These are phyloP conservation scores for Aspergillus floridensis DNA, from an alignment of 2,329 filamentous ascomycete species.

Conservation along the genomic window DNA sequence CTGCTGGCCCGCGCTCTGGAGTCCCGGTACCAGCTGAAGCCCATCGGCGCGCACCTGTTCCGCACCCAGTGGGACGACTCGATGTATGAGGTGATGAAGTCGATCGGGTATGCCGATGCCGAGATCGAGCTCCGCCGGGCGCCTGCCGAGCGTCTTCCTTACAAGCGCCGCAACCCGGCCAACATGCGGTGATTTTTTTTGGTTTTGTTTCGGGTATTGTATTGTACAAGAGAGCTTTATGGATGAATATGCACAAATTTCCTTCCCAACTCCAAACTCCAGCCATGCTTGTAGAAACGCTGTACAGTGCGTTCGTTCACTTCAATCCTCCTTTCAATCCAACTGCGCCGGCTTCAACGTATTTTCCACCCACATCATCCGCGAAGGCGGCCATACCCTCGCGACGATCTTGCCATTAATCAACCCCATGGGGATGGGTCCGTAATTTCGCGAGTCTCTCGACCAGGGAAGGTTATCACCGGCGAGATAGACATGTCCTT, in stretches of 20 bases:
- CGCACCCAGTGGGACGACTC: conserved; percentile 84
- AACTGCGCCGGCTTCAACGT: conserved; percentile 34
- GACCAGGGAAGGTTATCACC: conserved; percentile 86
- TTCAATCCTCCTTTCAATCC: conserved; percentile 6
- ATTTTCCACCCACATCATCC: conserved; percentile 38
- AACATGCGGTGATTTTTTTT: conserved; percentile 40
- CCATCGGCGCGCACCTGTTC: conserved; percentile 85
- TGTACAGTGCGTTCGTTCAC: neutral
- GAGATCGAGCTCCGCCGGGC: conserved; percentile 82
- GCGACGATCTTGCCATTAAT: conserved; percentile 79
- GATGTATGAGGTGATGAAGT: conserved; percentile 82
- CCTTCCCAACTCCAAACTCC: conserved; percentile 30
- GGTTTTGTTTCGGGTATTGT: conserved; percentile 29
- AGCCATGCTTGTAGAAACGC: neutral
- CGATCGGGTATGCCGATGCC: conserved; percentile 69
- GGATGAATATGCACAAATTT: conserved; percentile 42
- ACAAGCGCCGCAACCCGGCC: conserved; percentile 57
- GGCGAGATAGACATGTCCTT: conserved; percentile 86
- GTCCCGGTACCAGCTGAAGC: conserved; percentile 64
- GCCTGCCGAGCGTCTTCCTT: conserved; percentile 66
- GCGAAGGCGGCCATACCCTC: conserved; percentile 36
- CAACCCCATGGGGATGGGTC: conserved; percentile 79
- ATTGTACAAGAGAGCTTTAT: conserved; percentile 40
- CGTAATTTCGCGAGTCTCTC: conserved; percentile 81
- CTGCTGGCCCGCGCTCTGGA: conserved; percentile 76